phyloP scores from a whole-genome alignment of 768 basidiomycete species.

The Russula abietina region DNA sequence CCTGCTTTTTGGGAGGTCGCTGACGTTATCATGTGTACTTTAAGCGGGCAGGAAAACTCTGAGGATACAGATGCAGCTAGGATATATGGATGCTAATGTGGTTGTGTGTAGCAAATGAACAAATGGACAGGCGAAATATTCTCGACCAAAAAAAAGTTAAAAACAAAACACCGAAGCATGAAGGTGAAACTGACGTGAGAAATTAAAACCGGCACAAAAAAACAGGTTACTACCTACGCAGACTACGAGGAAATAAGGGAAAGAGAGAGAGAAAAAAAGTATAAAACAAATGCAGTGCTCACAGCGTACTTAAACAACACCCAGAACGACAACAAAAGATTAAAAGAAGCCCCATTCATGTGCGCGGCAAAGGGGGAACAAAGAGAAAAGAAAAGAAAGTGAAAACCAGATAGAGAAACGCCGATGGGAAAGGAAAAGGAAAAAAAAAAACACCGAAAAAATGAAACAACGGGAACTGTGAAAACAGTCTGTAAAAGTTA shows the following conservation, averaged over 20 bases:
- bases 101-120: constrained; percentile 23
- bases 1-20: not conserved
- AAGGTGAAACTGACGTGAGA: too few species aligned
- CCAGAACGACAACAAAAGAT: not conserved
- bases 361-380: not conserved
- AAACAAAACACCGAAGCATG: not conserved
- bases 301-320: constrained; percentile 25
- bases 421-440: not conserved
- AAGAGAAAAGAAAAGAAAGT: not conserved
- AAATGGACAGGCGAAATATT: constrained; percentile 2
- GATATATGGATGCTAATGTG: constrained; percentile 24
- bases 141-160: not conserved
- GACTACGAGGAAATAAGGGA: not conserved
- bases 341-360: not conserved
- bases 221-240: not conserved
- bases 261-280: not conserved
- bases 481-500: not conserved
- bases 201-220: not conserved
- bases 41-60: not conserved
- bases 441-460: not conserved
- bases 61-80: constrained; percentile 26
- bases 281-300: constrained; percentile 17
- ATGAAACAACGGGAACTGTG: too few species aligned
- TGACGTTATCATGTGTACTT: not conserved
- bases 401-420: not conserved